Percentiles rank a stretch among this genome's conserved stretches.
Evolutionary conservation across 345 rosid species (phyloP).

Genomic region (Heritiera littoralis): DNA sequence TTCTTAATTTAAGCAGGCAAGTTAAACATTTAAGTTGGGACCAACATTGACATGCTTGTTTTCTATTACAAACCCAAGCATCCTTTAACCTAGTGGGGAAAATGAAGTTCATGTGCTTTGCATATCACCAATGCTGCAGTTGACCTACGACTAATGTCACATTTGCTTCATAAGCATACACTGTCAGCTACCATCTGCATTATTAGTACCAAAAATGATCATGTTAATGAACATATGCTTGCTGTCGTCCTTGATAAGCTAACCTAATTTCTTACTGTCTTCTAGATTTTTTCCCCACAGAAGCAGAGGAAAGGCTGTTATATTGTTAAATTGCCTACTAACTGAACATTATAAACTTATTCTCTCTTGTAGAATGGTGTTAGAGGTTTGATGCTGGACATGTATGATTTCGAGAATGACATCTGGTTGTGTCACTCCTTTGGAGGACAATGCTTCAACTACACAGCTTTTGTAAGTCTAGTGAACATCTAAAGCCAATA

Average conservation of each 20-base stretch:
- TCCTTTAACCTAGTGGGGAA: not conserved
- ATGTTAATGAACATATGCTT: not conserved
- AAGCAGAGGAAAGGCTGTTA: not conserved
- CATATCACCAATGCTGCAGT: not conserved
- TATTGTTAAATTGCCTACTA: not conserved
- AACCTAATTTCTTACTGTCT: not conserved
- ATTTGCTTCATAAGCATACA: not conserved
- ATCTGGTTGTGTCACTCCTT: slow-evolving; percentile 92
- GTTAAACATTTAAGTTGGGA: not conserved
- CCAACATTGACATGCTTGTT: not conserved
- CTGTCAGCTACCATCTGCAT: not conserved
- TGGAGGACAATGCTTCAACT: slow-evolving; percentile 60
- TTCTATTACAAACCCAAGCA: not conserved
- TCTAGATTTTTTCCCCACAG: not conserved
- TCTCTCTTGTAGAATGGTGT: slow-evolving; percentile 71
- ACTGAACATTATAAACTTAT: not conserved
- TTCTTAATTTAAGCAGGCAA: not conserved
- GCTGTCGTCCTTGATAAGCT: not conserved
- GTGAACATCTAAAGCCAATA: slow-evolving; percentile 62
- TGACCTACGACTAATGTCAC: not conserved
- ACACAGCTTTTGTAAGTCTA: slow-evolving; percentile 77
- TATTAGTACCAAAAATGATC: not conserved
- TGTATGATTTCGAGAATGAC: slow-evolving; percentile 78
- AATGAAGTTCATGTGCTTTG: not conserved
- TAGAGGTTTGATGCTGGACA: slow-evolving; percentile 89